Base-by-base conservation (phyloP, 805 yeast species). In the Priceomyces carsonii region DNA sequence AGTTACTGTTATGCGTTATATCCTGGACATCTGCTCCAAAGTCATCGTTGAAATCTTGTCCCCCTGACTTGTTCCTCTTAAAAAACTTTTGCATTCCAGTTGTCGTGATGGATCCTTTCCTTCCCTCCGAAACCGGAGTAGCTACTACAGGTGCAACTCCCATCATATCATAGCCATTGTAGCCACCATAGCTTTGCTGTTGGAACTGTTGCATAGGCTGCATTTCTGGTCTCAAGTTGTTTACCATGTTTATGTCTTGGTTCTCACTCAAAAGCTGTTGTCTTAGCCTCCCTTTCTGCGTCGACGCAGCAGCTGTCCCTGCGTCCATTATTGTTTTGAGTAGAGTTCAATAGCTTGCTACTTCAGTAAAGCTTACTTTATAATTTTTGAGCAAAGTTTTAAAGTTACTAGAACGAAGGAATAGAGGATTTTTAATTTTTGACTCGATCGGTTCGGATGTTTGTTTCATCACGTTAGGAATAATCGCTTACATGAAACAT, bases 71-170 rank as follows among this genome's bases (percentile, higher is more conserved):
- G 38, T 63, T 67, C 21, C 75, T 53, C 26, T 63, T 58, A 51
- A 77, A 72, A 32, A 75, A 54, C 35, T 58, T 60, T 31, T 69
- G 62, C 20, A 56, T 48, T 3, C 55, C 52, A 1, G 73, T 61
- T 4, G 71, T 63, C 8, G 68, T 63, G 45, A 66, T 43, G 18
- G 70, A 63, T 6, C 67, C 63, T 35, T 61, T 63, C 10, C 72
- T 38, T 27, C 61, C 47, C n/a, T 49, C 44, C n/a, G 43, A 18
- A 16, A n/a, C 4, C 8, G 24, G 17, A 4, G 33, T 15, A 18
- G n/a, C 7, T 5, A n/a, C 15, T 12, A 29, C 22, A 8, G 22
- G 33, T 12, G 15, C 17, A 6, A 19, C 10, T 5, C 33, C 33
- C 21, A 18, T 25, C 33, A 29, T 29, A 28, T 36, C 31, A 45